These are phyloP conservation scores for Gyromitra esculenta DNA, from an alignment of 2,329 filamentous ascomycete species.

Conservation along the genomic window DNA sequence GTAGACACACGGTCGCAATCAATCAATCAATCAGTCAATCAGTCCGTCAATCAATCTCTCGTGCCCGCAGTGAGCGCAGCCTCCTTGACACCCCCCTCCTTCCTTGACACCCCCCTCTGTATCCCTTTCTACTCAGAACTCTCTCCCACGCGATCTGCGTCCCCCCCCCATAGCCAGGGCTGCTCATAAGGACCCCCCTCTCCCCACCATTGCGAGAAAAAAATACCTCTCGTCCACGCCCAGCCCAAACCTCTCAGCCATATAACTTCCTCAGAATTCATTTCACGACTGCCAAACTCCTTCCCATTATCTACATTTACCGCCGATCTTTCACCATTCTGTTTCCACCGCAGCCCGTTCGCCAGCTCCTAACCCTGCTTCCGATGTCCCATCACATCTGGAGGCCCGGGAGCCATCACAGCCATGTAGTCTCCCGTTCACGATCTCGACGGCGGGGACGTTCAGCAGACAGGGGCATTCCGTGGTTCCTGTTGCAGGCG, in stretches of 20 bases:
- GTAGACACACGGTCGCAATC: constrained; percentile 37
- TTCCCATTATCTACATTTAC: background rate
- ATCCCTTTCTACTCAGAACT: constrained; percentile 26
- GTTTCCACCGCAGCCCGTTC: constrained; percentile 17
- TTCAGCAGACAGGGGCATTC: constrained; percentile 46
- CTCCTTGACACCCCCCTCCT: constrained; percentile 3
- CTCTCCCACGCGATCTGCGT: constrained; percentile 43
- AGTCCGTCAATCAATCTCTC: constrained; percentile 20
- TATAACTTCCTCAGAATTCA: constrained; percentile 17
- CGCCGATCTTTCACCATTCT: constrained; percentile 35
- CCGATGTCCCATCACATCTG: constrained; percentile 49
- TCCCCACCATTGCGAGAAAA: constrained; percentile 26
- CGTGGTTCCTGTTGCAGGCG: constrained; percentile 37
- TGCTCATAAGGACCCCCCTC: constrained; percentile 40
- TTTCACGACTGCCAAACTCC: constrained; percentile 20
- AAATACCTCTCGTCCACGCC: constrained; percentile 20
- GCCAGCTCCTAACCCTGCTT: constrained; percentile 34
- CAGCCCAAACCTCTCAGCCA: constrained; percentile 3
- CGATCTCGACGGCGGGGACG: constrained; percentile 42
- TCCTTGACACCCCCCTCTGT: constrained; percentile 15
- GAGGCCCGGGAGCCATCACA: constrained; percentile 39
- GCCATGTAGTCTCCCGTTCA: constrained; percentile 39
- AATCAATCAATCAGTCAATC: background rate
- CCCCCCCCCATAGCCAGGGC: constrained; percentile 35
- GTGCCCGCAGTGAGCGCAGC: constrained; percentile 20